These are phyloP conservation scores for Aspergillus cejpii DNA, from an alignment of 2,329 filamentous ascomycete genomes.

Conservation along the genomic window DNA sequence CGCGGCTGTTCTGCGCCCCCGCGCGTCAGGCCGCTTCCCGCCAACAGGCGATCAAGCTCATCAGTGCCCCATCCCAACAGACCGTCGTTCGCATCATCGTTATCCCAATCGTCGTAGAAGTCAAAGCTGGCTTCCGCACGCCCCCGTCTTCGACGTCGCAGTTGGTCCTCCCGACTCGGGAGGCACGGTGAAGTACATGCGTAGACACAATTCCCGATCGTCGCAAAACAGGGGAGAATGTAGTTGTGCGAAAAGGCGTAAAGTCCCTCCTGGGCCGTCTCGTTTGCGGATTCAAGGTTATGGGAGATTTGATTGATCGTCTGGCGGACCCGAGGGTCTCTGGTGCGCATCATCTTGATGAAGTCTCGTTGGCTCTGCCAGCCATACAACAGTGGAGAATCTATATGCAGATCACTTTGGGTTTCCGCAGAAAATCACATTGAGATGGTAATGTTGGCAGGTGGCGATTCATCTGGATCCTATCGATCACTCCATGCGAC, in stretches of 20 bases:
- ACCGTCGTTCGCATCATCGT: slow-evolving; percentile 52
- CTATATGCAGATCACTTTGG: slow-evolving; percentile 12
- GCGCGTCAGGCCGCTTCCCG: slow-evolving; percentile 51
- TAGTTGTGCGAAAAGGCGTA: slow-evolving; percentile 85
- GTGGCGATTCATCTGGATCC: not conserved
- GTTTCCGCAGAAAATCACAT: slow-evolving; percentile 11
- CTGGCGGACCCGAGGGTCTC: slow-evolving; percentile 82
- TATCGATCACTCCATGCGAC: not conserved
- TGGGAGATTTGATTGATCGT: slow-evolving; percentile 89
- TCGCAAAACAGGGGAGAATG: slow-evolving; percentile 69
- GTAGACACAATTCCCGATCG: slow-evolving; percentile 59
- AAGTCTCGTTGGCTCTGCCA: slow-evolving; percentile 27
- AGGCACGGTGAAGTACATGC: slow-evolving; percentile 61
- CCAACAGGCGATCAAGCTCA: slow-evolving; percentile 76
- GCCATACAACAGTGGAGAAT: slow-evolving; percentile 15
- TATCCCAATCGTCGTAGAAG: slow-evolving; percentile 97
- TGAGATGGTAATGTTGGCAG: not conserved
- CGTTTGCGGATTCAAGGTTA: slow-evolving; percentile 83
- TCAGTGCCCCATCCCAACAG: slow-evolving; percentile 73
- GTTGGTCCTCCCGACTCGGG: slow-evolving; percentile 66
- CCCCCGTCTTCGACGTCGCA: slow-evolving; percentile 60
- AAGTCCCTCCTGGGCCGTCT: slow-evolving; percentile 82
- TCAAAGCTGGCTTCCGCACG: slow-evolving; percentile 81
- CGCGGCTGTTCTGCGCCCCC: slow-evolving; percentile 56
- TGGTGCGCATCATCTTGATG: slow-evolving; percentile 52